These are phyloP conservation scores for Cytospora paraplurivora DNA, from an alignment of 2,329 filamentous ascomycete genomes.

Conservation along the genomic window DNA sequence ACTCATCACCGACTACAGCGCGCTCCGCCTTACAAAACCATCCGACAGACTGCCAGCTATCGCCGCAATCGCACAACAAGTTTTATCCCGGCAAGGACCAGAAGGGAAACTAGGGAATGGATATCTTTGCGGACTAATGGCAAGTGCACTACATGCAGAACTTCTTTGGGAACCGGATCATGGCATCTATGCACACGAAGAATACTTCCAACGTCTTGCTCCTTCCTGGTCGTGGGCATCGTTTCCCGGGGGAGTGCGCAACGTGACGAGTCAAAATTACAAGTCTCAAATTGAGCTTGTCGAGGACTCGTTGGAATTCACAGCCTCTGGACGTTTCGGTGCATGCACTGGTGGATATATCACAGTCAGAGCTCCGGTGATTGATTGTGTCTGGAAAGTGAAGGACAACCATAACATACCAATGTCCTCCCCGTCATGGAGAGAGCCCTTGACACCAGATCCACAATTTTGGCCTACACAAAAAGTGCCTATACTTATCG, in stretches of 20 bases:
- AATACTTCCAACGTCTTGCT: too few relatives aligned
- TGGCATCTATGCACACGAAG: too few relatives aligned
- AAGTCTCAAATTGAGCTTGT: background rate
- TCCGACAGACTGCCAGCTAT: constrained; percentile 10
- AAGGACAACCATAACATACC: too few relatives aligned
- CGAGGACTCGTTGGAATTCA: background rate
- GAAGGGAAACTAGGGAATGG: background rate
- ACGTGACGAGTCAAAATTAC: background rate
- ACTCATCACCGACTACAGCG: constrained; percentile 1
- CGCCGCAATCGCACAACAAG: constrained; percentile 3
- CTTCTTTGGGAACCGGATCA: background rate
- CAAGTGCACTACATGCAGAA: background rate
- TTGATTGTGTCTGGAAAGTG: background rate
- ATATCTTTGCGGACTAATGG: constrained; percentile 4
- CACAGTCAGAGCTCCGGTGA: background rate
- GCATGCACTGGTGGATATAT: background rate
- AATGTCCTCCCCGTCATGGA: too few relatives aligned
- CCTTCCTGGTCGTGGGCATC: background rate
- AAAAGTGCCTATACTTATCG: too few relatives aligned
- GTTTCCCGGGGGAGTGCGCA: background rate
- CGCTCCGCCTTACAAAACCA: constrained; percentile 5
- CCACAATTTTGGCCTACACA: too few relatives aligned
- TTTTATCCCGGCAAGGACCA: background rate
- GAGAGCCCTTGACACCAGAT: too few relatives aligned
- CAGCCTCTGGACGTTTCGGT: background rate